Base-by-base conservation (phyloP, 176 grass and related monocot species). In the Aegilops bicornis region DNA sequence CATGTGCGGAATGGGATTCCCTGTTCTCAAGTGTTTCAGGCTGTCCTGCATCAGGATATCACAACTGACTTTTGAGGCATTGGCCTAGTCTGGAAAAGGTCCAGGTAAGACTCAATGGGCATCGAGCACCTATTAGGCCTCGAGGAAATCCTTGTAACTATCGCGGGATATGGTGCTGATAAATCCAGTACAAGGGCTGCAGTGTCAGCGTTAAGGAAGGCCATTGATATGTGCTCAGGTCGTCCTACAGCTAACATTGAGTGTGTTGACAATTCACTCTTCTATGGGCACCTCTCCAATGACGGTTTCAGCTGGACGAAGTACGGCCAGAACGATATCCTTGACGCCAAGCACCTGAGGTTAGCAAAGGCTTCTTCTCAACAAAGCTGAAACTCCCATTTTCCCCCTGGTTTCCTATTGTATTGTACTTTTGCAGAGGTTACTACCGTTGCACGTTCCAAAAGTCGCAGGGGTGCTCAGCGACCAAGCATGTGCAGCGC, bases 401-500 rank as follows among this genome's bases (percentile, higher is more conserved):
- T 37, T 10, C 12, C n/a, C 10, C 20, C 32, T 37, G 67, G 32
- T 33, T 69, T 63, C 61, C 0, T 68, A 7, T 9, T 68, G 5
- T 15, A 60, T 9, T 69, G 13, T 29, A 16, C 4, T 4, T 5
- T 71, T 81, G 83, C 89, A 98, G 96, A 61, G 78, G 83, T 29
- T 98, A 94, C 88, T 98, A 86, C 90, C 84, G 90, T 67, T 98
- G 96, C 88, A 89, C 88, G 9, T 82, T 91, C 81, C 81, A 82
- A 7, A 29, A 86, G 81, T 77, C 93, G 33, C 86, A 89, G 83
- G 69, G 63, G 20, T 98, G 96, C 89, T 4, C 20, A 2, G 93
- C 96, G 9, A 94, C 75, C 20, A 95, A 95, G 84, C 82, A 94
- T 56, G 93, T 98, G 71, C 96, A 98, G 83, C 80, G 91, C 73